Conservation (phyloP, 352 stramenopile genomes). For the Pythium apleroticum region DNA sequence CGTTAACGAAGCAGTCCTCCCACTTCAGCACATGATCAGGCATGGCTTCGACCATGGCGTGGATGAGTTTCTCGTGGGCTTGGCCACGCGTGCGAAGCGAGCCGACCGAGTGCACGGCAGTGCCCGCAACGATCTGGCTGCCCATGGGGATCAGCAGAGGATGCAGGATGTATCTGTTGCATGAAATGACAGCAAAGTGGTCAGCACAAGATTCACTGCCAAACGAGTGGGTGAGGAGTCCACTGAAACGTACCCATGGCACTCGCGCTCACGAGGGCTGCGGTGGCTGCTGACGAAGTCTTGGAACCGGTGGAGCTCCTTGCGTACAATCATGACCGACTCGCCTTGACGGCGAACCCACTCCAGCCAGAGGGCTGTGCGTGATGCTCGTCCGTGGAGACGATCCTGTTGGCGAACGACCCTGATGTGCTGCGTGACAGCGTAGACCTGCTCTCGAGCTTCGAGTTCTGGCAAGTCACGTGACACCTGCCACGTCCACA, state of each 20-base stretch:
- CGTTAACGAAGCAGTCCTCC: slow-evolving; percentile 26
- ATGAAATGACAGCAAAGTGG: neutral
- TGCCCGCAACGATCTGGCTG: slow-evolving; percentile 17
- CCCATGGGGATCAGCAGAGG: slow-evolving; percentile 14
- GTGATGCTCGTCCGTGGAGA: slow-evolving; percentile 16
- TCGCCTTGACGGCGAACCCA: slow-evolving; percentile 11
- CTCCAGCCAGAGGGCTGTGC: slow-evolving; percentile 24
- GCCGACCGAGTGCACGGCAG: slow-evolving; percentile 15
- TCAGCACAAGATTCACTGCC: neutral
- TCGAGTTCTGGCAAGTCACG: slow-evolving; percentile 5
- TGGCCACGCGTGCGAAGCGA: slow-evolving; percentile 13
- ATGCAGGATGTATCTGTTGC: slow-evolving; percentile 22
- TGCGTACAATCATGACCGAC: slow-evolving; percentile 13
- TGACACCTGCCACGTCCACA: slow-evolving; percentile 15
- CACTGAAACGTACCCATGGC: slow-evolving; percentile 15
- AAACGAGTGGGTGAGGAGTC: neutral
- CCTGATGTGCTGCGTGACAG: slow-evolving; percentile 12
- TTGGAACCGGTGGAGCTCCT: slow-evolving; percentile 26
- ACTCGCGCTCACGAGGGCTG: slow-evolving; percentile 15
- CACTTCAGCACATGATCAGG: slow-evolving; percentile 22
- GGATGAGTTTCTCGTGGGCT: neutral
- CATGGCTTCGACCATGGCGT: slow-evolving; percentile 17
- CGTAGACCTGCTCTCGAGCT: slow-evolving; percentile 9
- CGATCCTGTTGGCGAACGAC: slow-evolving; percentile 22
- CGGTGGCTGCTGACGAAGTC: slow-evolving; percentile 5